These are phyloP conservation scores for Alternaria rosae DNA, from an alignment of 2,329 filamentous ascomycete genomes.

Conservation along the genomic window DNA sequence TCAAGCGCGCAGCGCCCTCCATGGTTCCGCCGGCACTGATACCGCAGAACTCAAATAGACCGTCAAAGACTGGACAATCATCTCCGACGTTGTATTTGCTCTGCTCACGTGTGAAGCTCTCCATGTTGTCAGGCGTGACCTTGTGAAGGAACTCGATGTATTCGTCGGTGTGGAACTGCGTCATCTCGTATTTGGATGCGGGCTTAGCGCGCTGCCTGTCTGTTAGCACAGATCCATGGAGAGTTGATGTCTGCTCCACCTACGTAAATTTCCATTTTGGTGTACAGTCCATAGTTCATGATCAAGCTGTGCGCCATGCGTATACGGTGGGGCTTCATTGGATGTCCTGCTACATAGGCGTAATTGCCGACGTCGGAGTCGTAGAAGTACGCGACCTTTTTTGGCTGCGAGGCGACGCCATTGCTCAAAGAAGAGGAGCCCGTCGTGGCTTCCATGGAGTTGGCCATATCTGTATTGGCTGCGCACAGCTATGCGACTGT, in stretches of 20 bases:
- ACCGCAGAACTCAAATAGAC: constrained; percentile 73
- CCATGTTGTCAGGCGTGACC: constrained; percentile 99
- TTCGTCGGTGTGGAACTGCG: constrained; percentile 75
- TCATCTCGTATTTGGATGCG: constrained; percentile 75
- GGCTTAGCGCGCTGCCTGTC: constrained; percentile 50
- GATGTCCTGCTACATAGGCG: constrained; percentile 82
- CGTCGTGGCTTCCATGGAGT: constrained; percentile 11
- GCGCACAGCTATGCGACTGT: constrained; percentile 23
- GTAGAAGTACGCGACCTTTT: constrained; percentile 97
- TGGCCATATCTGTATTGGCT: constrained; percentile 25
- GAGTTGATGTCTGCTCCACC: constrained; percentile 30
- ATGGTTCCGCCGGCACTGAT: constrained; percentile 75
- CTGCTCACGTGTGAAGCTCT: constrained; percentile 88
- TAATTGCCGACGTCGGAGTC: constrained; percentile 98
- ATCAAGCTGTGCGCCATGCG: constrained; percentile 70
- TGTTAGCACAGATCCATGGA: constrained; percentile 15
- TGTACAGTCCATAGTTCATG: constrained; percentile 77
- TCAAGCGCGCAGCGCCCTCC: constrained; percentile 73
- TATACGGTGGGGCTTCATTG: constrained; percentile 73
- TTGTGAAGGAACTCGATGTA: constrained; percentile 79
- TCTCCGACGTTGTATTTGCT: constrained; percentile 75
- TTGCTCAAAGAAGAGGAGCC: constrained; percentile 25
- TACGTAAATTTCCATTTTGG: constrained; percentile 76
- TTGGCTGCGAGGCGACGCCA: constrained; percentile 52
- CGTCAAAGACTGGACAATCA: constrained; percentile 71